phyloP scores from a whole-genome alignment of 129 eudicot species.

The Saussurea involucrata region DNA sequence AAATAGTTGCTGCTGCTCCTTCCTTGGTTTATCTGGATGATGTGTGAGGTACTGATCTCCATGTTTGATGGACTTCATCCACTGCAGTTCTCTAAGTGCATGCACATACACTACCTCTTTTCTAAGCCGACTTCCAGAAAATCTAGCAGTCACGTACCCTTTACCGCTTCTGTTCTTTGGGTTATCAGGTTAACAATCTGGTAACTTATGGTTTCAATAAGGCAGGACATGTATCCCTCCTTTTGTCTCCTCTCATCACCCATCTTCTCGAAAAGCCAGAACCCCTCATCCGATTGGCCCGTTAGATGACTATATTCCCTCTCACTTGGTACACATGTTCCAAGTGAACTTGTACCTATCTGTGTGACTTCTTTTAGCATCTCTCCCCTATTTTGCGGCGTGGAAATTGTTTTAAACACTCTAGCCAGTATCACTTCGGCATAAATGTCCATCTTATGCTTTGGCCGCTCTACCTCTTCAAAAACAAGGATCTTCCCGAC shows the following conservation, averaged over 20 bases:
- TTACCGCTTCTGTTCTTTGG: conserved; percentile 56
- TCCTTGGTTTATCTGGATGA: conserved; percentile 20
- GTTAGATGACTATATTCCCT: conserved; percentile 84
- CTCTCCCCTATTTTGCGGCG: conserved; percentile 91
- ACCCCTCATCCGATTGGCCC: conserved; percentile 77
- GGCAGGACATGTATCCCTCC: conserved; percentile 78
- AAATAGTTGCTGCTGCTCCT: conserved; percentile 8
- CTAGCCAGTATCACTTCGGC: conserved; percentile 98
- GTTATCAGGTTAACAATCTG: conserved; percentile 65
- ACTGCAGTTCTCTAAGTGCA: conserved; percentile 55
- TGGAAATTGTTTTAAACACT: conserved; percentile 88
- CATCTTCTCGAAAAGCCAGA: conserved; percentile 89
- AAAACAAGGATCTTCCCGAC: conserved; percentile 1
- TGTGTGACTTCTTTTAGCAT: conserved; percentile 89
- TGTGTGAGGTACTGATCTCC: conserved; percentile 38
- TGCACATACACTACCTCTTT: conserved; percentile 77
- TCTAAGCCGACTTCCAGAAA: conserved; percentile 72
- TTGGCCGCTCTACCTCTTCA: conserved; percentile 95
- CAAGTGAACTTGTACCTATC: conserved; percentile 68
- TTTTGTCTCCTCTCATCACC: conserved; percentile 79
- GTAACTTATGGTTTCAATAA: conserved; percentile 88
- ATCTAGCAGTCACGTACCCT: conserved; percentile 55
- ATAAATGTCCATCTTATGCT: conserved; percentile 97
- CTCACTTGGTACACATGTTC: conserved; percentile 86
- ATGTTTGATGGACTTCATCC: conserved; percentile 65